Conservation (phyloP, 2,329 filamentous ascomycete species). For the Nemania sp. region DNA sequence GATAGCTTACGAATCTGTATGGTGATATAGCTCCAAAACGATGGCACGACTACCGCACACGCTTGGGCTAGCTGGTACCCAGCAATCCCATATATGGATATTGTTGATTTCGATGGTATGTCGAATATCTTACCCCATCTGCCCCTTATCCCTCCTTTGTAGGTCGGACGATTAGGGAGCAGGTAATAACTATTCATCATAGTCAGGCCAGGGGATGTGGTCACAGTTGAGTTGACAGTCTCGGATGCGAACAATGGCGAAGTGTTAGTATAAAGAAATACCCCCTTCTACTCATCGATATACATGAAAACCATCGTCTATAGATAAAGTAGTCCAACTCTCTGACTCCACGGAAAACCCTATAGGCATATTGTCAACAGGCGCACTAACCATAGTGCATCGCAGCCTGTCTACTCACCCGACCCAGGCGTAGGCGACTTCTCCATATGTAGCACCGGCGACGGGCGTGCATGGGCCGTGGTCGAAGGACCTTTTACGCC, state of each 20-base stretch:
- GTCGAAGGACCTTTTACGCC: slow-evolving; percentile 16
- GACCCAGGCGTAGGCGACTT: slow-evolving; percentile 9
- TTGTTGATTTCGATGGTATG: slow-evolving; percentile 6
- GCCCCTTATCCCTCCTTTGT: background rate
- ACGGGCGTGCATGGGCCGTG: slow-evolving; percentile 15
- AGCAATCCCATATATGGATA: background rate
- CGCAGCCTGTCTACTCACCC: slow-evolving; percentile 1
- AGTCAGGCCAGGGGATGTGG: slow-evolving; percentile 11
- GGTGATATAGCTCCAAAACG: background rate
- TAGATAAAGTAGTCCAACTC: background rate
- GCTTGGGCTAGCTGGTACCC: slow-evolving; percentile 14
- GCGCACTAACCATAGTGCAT: background rate
- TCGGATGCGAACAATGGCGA: slow-evolving; percentile 2
- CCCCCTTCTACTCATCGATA: background rate
- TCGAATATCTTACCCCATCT: background rate
- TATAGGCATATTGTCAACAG: slow-evolving; percentile 11
- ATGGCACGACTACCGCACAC: background rate
- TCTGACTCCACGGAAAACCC: background rate
- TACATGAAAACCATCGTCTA: background rate
- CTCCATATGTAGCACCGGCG: slow-evolving; percentile 8
- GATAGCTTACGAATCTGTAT: background rate
- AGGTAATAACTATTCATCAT: background rate
- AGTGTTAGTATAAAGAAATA: slow-evolving; percentile 3
- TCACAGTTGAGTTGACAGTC: background rate
- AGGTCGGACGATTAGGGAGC: background rate